A percentile compares a stretch with the other conserved stretches of the same genome.
phyloP scores from a whole-genome alignment of 768 basidiomycete genomes.

The Leccinum boreale region DNA sequence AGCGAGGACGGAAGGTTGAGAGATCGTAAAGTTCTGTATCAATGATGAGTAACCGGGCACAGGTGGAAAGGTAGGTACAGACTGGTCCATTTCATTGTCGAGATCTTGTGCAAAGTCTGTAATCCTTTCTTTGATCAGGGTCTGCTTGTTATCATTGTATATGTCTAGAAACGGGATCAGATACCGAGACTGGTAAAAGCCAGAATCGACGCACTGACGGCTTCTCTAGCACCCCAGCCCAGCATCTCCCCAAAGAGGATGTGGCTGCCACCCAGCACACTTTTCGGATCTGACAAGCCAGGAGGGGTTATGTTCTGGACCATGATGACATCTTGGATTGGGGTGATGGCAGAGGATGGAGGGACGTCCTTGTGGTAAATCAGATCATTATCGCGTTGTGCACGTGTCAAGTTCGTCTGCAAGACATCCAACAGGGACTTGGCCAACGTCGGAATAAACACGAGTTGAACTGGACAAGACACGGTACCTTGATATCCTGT shows the following conservation, averaged over 20 bases:
- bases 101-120: constrained; percentile 56
- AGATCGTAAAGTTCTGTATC: constrained; percentile 55
- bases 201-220: constrained; percentile 61
- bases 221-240: constrained; percentile 84
- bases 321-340: constrained; percentile 63
- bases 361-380: constrained; percentile 93
- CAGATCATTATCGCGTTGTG: constrained; percentile 89
- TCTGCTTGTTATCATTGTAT: constrained; percentile 78
- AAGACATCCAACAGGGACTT: constrained; percentile 78
- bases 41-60: constrained; percentile 3
- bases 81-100: constrained; percentile 62
- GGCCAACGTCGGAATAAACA: not conserved
- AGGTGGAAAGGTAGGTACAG: constrained; percentile 20
- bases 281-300: constrained; percentile 56
- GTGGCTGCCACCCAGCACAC: constrained; percentile 47
- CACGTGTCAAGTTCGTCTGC: constrained; percentile 61
- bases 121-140: constrained; percentile 67
- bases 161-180: constrained; percentile 50
- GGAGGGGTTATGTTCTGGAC: constrained; percentile 56
- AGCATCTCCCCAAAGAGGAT: constrained; percentile 74
- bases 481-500: constrained; percentile 72
- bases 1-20: constrained; percentile 82
- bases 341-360: constrained; percentile 59
- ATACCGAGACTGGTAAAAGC: not conserved
- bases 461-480: not conserved